Percentiles rank a stretch among this genome's conserved stretches.
Conservation (phyloP, 1,139 yeast genomes). For the Protomyces gravidus region DNA sequence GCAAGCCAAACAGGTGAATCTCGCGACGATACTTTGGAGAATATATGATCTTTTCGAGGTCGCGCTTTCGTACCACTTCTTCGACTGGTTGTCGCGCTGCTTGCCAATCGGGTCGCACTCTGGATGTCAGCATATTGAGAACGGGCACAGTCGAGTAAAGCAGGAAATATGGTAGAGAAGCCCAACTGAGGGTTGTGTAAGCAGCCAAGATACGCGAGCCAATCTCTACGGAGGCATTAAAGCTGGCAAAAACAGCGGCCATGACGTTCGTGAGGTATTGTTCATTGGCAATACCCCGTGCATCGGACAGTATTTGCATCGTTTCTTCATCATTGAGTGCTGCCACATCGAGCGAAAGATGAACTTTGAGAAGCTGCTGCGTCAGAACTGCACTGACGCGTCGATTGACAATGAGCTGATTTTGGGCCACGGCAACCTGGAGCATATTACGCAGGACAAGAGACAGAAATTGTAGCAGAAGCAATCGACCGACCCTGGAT, state of each 20-base stretch:
- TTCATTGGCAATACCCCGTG: conserved; percentile 5
- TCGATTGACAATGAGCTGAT: conserved; percentile 6
- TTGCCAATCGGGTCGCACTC: neutral
- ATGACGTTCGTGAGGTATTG: conserved; percentile 2
- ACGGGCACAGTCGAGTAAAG: conserved; percentile 11
- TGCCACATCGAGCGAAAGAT: conserved; percentile 10
- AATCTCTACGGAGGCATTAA: conserved; percentile 6
- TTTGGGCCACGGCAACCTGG: neutral
- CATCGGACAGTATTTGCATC: conserved; percentile 5
- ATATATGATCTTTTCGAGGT: neutral
- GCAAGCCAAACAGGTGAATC: conserved; percentile 1
- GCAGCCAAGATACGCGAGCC: conserved; percentile 11
- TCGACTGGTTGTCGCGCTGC: neutral
- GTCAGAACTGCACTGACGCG: conserved; percentile 4
- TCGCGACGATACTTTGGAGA: conserved; percentile 7
- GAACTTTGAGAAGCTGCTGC: conserved; percentile 5
- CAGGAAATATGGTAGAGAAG: conserved; percentile 9
- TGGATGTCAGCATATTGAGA: neutral
- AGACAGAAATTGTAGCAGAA: conserved; percentile 5
- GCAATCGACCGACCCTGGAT: neutral
- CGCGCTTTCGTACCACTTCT: neutral
- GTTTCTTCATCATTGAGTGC: conserved; percentile 1
- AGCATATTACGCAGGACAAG: conserved; percentile 2
- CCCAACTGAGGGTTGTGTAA: conserved; percentile 6
- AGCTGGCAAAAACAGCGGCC: neutral